Conservation (phyloP, 768 basidiomycete genomes). For the Podaxis mareebaensis region DNA sequence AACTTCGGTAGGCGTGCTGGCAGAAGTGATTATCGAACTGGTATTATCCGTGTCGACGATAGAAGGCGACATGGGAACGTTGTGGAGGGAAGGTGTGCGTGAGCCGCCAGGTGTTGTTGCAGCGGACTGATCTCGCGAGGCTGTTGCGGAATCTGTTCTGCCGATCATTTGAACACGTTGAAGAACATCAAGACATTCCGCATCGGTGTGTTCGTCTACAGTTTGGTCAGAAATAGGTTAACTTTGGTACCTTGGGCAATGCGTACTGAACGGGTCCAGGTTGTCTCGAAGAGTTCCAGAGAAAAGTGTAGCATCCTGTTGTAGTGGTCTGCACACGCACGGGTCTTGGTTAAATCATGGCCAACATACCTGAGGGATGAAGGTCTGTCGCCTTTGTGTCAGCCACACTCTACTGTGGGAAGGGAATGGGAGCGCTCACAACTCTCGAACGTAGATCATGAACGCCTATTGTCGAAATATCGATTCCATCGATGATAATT, state of each 20-base stretch:
- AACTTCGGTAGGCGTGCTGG: constrained; percentile 50
- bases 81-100: constrained; percentile 40
- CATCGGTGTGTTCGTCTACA: constrained; percentile 73
- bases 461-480: constrained; percentile 82
- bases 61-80: constrained; percentile 16
- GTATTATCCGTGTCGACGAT: constrained; percentile 23
- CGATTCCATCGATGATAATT: constrained; percentile 86
- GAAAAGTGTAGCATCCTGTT: constrained; percentile 70
- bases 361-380: constrained; percentile 61
- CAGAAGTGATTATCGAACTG: constrained; percentile 35
- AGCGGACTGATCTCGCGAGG: constrained; percentile 50
- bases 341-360: background rate
- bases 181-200: constrained; percentile 79
- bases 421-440: constrained; percentile 38
- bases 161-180: constrained; percentile 78
- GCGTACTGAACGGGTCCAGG: constrained; percentile 67
- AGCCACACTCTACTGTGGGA: background rate
- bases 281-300: constrained; percentile 79
- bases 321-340: background rate
- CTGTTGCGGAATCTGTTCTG: constrained; percentile 44
- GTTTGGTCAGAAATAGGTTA: background rate
- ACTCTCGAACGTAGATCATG: constrained; percentile 79
- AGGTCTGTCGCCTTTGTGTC: constrained; percentile 49
- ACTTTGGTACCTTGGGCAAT: background rate
- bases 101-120: constrained; percentile 48